Conservation (phyloP, 2,329 filamentous ascomycete species). For the Septoria linicola region DNA sequence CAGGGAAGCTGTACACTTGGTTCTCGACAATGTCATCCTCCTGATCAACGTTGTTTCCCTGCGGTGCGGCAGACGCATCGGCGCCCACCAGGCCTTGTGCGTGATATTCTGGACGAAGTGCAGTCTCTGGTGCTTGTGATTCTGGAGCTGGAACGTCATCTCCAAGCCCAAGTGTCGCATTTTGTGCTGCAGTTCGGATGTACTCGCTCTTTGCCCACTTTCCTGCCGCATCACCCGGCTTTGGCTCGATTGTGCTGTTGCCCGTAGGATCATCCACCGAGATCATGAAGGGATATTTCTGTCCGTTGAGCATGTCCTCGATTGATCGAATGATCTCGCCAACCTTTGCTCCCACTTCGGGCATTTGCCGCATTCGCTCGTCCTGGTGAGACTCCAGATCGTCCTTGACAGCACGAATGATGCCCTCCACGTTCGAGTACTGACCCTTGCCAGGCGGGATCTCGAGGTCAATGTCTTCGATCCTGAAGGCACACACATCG, state of each 20-base stretch:
- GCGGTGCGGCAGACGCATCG: constrained; percentile 15
- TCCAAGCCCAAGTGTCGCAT: constrained; percentile 76
- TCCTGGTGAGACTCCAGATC: constrained; percentile 81
- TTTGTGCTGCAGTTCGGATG: constrained; percentile 77
- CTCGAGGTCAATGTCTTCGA: constrained; percentile 90
- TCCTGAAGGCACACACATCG: constrained; percentile 78
- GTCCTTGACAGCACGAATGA: constrained; percentile 73
- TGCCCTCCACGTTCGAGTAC: constrained; percentile 88
- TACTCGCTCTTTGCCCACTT: constrained; percentile 91
- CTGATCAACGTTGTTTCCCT: constrained; percentile 44
- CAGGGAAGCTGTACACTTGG: constrained; percentile 89
- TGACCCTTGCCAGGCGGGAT: constrained; percentile 88
- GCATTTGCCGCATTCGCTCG: constrained; percentile 72
- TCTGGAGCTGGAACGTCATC: constrained; percentile 43
- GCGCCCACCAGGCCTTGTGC: constrained; percentile 44
- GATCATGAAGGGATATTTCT: constrained; percentile 82
- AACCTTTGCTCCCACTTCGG: constrained; percentile 77
- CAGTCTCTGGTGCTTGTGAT: constrained; percentile 55
- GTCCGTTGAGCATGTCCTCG: constrained; percentile 72
- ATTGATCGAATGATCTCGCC: constrained; percentile 72
- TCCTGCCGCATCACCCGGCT: constrained; percentile 69
- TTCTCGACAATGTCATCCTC: constrained; percentile 82
- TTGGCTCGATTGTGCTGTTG: constrained; percentile 94
- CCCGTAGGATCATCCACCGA: constrained; percentile 87
- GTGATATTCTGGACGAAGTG: constrained; percentile 55